These are phyloP conservation scores for Syzygium syzygioides DNA, from an alignment of 441 rosid species.

Conservation along the genomic window DNA sequence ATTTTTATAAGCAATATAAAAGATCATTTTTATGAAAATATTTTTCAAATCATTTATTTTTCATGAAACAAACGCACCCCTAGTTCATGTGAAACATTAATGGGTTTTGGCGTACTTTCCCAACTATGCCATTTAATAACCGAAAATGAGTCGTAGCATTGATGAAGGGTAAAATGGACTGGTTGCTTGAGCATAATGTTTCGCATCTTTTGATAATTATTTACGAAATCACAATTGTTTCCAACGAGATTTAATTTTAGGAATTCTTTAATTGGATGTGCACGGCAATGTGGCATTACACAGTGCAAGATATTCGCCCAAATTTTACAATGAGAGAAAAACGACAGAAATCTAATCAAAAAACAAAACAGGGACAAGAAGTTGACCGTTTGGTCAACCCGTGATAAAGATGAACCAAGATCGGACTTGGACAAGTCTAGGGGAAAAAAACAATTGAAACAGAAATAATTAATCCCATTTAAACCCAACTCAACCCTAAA, in stretches of 20 bases:
- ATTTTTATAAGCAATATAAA: too few relatives aligned
- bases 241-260: neutral
- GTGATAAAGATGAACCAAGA: neutral
- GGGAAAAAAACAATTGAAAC: too few relatives aligned
- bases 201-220: too few relatives aligned
- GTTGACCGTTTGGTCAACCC: neutral
- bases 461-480: too few relatives aligned
- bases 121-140: neutral
- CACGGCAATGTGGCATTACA: neutral
- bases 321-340: too few relatives aligned
- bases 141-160: neutral
- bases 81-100: neutral
- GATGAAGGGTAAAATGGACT: neutral
- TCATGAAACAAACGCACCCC: too few relatives aligned
- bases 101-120: neutral
- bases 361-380: neutral
- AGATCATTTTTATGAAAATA: too few relatives aligned
- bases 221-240: too few relatives aligned
- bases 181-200: neutral
- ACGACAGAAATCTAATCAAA: neutral
- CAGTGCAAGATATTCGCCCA: too few relatives aligned
- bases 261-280: too few relatives aligned
- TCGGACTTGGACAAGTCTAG: neutral
- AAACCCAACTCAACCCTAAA: too few relatives aligned
- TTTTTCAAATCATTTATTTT: too few relatives aligned